A percentile compares a stretch with the other conserved stretches of the same genome.
Conservation (phyloP, 441 rosid species). For the Omphalea diandra region DNA sequence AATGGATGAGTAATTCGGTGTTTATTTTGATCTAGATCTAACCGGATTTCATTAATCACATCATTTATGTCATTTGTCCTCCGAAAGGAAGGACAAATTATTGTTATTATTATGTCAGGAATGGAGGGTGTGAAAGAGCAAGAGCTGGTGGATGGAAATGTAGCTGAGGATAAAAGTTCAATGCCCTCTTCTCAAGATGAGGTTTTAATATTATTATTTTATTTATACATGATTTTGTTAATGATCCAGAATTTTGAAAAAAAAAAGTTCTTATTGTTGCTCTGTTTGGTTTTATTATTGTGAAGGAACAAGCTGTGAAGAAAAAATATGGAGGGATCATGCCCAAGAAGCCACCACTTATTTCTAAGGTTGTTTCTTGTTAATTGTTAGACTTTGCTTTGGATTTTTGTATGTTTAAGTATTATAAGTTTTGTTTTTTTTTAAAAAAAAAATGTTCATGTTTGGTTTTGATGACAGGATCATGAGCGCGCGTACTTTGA, state of each 20-base stretch:
- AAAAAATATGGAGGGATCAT: conserved; percentile 84
- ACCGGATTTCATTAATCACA: conserved; percentile 3
- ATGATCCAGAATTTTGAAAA: not conserved
- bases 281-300: too few relatives aligned
- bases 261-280: not conserved
- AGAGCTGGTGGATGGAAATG: conserved; percentile 45
- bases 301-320: conserved; percentile 68
- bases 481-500: conserved; percentile 96
- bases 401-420: not conserved
- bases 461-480: conserved; percentile 54
- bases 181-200: conserved; percentile 64
- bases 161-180: conserved; percentile 35
- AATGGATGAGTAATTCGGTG: not conserved
- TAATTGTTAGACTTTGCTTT: not conserved
- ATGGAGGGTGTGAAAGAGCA: conserved; percentile 60
- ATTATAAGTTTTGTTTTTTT: conserved; percentile 18
- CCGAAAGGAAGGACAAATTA: too few relatives aligned
- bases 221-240: conserved; percentile 7
- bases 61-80: not conserved
- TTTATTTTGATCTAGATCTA: conserved; percentile 11
- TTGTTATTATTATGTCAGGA: conserved; percentile 45
- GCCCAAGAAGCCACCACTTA: conserved; percentile 90
- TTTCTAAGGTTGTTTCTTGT: conserved; percentile 64
- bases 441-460: too few relatives aligned
- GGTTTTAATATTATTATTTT: conserved; percentile 44